phyloP scores from a whole-genome alignment of 1,284 basidiomycete genomes.

The Trichosporon sp. region DNA sequence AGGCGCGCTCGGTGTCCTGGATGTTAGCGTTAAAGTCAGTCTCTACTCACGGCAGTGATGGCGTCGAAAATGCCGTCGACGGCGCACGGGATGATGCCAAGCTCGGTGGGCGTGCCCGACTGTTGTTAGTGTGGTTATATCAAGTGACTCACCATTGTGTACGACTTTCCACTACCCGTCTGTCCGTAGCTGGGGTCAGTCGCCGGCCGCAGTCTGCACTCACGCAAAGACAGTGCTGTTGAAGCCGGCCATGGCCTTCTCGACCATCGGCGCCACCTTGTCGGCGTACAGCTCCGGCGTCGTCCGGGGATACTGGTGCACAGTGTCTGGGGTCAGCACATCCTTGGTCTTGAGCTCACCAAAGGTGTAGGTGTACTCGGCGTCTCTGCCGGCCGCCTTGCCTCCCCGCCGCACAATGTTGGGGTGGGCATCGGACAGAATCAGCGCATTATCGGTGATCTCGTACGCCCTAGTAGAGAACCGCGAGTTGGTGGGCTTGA shows the following conservation, averaged over 20 bases:
- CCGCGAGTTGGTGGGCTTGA: conserved; percentile 41
- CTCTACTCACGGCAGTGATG: conserved; percentile 47
- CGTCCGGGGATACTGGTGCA: conserved; percentile 46
- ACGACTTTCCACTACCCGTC: conserved; percentile 53
- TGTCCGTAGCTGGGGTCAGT: conserved; percentile 44
- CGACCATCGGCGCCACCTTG: conserved; percentile 53
- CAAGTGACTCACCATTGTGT: conserved; percentile 44
- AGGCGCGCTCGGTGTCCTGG: conserved; percentile 42
- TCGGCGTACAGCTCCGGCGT: conserved; percentile 51
- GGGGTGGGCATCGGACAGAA: conserved; percentile 43
- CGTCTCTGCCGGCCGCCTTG: conserved; percentile 42
- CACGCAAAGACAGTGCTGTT: conserved; percentile 55
- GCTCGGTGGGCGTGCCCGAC: conserved; percentile 52
- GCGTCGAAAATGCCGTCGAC: conserved; percentile 55
- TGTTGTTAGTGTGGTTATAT: conserved; percentile 10
- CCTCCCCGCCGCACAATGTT: conserved; percentile 47
- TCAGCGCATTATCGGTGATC: conserved; percentile 33
- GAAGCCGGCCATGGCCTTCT: conserved; percentile 56
- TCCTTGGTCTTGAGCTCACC: conserved; percentile 28
- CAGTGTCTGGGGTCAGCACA: conserved; percentile 36
- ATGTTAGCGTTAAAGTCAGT: background rate
- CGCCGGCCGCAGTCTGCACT: conserved; percentile 1
- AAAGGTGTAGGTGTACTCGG: conserved; percentile 47
- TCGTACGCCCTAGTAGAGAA: conserved; percentile 42
- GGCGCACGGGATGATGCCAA: conserved; percentile 56